Evolutionary conservation across 768 basidiomycete species (phyloP).

Genomic region (Pleurotus giganteus): DNA sequence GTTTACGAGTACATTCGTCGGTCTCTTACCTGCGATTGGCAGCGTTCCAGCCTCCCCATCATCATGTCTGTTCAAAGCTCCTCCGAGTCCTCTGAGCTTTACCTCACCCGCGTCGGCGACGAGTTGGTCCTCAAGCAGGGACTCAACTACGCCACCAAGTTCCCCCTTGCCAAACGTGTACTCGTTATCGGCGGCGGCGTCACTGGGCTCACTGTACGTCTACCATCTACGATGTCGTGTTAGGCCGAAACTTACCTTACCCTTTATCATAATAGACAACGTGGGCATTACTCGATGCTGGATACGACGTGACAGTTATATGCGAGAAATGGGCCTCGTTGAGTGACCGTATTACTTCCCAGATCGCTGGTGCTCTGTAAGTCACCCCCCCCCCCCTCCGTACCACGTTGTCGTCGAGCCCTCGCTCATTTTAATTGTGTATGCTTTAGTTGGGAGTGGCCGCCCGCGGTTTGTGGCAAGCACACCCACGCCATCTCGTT

Average conservation of each 20-base stretch:
- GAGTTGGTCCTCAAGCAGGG: not conserved
- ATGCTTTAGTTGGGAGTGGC: slow-evolving; percentile 31
- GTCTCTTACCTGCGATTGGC: no score
- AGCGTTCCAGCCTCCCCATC: not conserved
- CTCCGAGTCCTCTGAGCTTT: not conserved
- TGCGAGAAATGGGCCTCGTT: slow-evolving; percentile 21
- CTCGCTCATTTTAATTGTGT: not conserved
- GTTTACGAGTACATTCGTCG: no score
- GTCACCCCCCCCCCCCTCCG: no score
- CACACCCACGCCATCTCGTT: slow-evolving; percentile 35
- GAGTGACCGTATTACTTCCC: slow-evolving; percentile 18
- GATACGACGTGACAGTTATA: slow-evolving; percentile 33
- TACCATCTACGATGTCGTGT: not conserved
- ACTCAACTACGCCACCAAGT: not conserved
- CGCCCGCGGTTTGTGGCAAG: slow-evolving; percentile 36
- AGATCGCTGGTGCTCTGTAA: slow-evolving; percentile 26
- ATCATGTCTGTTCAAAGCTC: no score
- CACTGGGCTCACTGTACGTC: not conserved
- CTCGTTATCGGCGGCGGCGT: not conserved
- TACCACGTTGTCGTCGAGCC: not conserved
- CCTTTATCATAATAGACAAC: slow-evolving; percentile 15
- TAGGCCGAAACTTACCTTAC: not conserved
- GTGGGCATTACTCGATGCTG: slow-evolving; percentile 31
- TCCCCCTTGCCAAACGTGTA: not conserved
- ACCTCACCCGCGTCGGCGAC: not conserved